These are phyloP conservation scores for Coix lacrymajobi DNA, from an alignment of 176 grass and related monocot genomes.

Conservation along the genomic window DNA sequence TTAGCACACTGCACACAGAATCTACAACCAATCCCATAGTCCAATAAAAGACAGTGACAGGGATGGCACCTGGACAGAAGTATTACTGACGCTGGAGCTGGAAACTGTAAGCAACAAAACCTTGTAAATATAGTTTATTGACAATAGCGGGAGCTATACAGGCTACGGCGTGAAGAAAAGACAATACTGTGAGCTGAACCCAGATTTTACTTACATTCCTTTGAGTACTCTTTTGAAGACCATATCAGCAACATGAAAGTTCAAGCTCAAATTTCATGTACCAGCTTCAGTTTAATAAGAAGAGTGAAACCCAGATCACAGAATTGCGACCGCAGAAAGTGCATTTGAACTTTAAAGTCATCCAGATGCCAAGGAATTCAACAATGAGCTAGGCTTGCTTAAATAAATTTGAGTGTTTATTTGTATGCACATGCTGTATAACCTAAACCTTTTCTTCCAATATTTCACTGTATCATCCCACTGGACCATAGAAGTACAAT, in stretches of 20 bases:
- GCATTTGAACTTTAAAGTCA: not conserved
- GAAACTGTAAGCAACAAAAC: not conserved
- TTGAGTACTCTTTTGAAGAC: not conserved
- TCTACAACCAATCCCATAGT: not conserved
- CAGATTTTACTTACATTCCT: not conserved
- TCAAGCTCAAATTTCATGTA: not conserved
- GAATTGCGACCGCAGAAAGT: not conserved
- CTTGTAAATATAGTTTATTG: not conserved
- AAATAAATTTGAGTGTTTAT: not conserved
- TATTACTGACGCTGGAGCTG: not conserved
- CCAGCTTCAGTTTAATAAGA: not conserved
- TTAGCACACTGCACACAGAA: not conserved
- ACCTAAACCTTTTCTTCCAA: not conserved
- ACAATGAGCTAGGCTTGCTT: not conserved
- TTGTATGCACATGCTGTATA: not conserved
- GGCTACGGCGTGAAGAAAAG: not conserved
- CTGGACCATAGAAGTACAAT: not conserved
- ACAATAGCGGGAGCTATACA: not conserved
- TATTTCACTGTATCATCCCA: not conserved
- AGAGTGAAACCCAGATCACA: not conserved
- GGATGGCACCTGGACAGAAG: not conserved
- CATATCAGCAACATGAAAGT: not conserved
- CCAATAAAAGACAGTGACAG: not conserved
- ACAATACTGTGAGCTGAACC: not conserved
- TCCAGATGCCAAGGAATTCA: not conserved